Base-by-base conservation (phyloP, 129 eudicot species). In the Ambrosia artemisiifolia region DNA sequence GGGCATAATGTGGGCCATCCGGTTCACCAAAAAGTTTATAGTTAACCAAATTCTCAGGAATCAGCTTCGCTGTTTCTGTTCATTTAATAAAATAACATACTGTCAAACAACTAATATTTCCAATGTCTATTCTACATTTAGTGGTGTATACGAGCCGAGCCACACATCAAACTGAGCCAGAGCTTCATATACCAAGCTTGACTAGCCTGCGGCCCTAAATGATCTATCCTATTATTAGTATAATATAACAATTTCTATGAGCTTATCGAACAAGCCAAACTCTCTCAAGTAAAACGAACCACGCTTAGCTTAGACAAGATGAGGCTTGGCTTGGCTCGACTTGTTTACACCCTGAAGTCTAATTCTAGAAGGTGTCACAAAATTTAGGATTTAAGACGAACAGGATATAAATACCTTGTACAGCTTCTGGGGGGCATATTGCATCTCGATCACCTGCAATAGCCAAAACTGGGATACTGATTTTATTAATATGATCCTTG, bases 391-490 rank as follows among this genome's bases (percentile, higher is more conserved):
- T 43, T 40, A 40, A 40, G 9, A 40, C 44, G 1, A 1, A 40
- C 8, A 54, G 6, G 48, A 18, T 35, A 32, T 16, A 40, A 57
- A 50, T 72, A 95, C 99, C 99, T 24, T 86, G 70, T 53, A 90
- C 97, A 30, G 97, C 99, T 88, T 95, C 97, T 20, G 92, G 88
- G 46, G 99, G 99, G 70, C 97, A 95, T n/a, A 95, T 95, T 55
- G 82, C 76, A 84, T 95, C 99, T 20, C 38, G 86, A 68, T 95
- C 97, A 47, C 97, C 97, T 11, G 99, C 96, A 80, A 95, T 63
- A 55, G 99, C 99, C 64, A 95, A 79, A 69, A 95, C 85, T 18
- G 94, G 99, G 35, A 88, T 70, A 73, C 71, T 83, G 77, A 65
- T 80, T 75, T 90, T 90, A 77, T 75, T 89, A 53, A 95, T 84